A percentile compares a stretch with the other conserved stretches of the same genome.
phyloP scores from a whole-genome alignment of 2,329 filamentous ascomycete genomes.

The Neurospora sp. region DNA sequence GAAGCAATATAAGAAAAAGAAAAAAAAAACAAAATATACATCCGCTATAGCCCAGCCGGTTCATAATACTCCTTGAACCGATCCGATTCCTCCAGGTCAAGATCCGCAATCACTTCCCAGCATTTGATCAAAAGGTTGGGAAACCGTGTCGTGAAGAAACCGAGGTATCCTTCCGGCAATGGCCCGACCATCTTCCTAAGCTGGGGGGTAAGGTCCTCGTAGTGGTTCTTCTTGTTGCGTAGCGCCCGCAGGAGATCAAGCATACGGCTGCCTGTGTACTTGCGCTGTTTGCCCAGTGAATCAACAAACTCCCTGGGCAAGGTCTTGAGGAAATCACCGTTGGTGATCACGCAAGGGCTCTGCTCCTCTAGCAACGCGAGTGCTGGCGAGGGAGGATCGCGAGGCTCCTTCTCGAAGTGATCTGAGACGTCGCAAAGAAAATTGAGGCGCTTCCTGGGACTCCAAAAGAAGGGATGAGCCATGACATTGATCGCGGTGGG shows the following conservation, averaged over 20 bases:
- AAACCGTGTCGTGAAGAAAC: constrained; percentile 75
- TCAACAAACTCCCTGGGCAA: constrained; percentile 79
- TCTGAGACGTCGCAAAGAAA: constrained; percentile 97
- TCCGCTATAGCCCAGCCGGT: constrained; percentile 28
- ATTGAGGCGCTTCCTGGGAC: constrained; percentile 72
- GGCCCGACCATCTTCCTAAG: constrained; percentile 62
- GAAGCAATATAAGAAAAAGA: background rate
- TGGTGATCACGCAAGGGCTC: constrained; percentile 40
- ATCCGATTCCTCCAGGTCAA: constrained; percentile 53
- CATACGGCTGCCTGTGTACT: constrained; percentile 78
- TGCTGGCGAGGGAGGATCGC: constrained; percentile 66
- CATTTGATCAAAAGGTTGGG: constrained; percentile 70
- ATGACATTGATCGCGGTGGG: constrained; percentile 73
- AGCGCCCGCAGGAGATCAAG: constrained; percentile 82
- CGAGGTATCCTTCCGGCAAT: constrained; percentile 70
- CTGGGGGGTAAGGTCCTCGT: constrained; percentile 84
- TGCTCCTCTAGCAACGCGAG: constrained; percentile 50
- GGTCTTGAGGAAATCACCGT: constrained; percentile 66
- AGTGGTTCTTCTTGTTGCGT: constrained; percentile 95
- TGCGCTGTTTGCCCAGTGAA: constrained; percentile 84
- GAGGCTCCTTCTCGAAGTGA: constrained; percentile 86
- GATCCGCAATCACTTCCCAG: constrained; percentile 62
- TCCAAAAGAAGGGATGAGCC: constrained; percentile 95
- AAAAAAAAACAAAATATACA: background rate
- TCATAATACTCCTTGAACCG: constrained; percentile 65